These are phyloP conservation scores for Aspergillus sparsus DNA, from an alignment of 495 filamentous ascomycete species.

Conservation along the genomic window DNA sequence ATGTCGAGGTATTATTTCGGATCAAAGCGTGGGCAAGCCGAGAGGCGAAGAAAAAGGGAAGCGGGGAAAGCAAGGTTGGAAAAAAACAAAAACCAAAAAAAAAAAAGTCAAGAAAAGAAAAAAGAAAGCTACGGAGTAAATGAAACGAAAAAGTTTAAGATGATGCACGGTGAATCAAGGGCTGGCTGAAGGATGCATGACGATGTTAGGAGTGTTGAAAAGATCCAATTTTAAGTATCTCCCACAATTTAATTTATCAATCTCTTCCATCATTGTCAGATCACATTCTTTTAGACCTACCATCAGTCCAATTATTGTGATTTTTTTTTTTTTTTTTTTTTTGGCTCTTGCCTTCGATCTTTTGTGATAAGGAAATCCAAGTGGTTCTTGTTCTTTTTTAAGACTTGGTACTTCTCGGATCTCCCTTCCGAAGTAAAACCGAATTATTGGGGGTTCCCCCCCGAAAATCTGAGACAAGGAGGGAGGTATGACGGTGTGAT, in stretches of 20 bases:
- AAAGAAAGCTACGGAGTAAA: background rate
- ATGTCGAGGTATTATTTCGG: background rate
- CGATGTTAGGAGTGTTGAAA: background rate
- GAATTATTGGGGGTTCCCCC: conserved; percentile 2
- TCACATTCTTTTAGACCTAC: conserved; percentile 1
- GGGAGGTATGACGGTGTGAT: too few species aligned
- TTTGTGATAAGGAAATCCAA: conserved; percentile 2
- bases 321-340: background rate
- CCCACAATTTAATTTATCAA: too few species aligned
- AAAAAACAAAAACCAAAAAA: background rate
- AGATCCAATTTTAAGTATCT: too few species aligned
- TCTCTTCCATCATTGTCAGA: background rate
- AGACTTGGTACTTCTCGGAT: background rate
- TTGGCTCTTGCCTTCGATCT: background rate
- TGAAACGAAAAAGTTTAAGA: background rate
- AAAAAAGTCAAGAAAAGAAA: background rate
- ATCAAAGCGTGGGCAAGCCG: background rate
- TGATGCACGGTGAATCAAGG: background rate
- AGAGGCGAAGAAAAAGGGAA: background rate
- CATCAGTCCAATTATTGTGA: too few species aligned
- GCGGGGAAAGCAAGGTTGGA: background rate
- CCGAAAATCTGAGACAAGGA: conserved; percentile 1
- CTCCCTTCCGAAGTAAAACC: conserved; percentile 4
- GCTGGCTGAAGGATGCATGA: conserved; percentile 6
- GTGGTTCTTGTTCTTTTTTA: background rate